phyloP scores from a whole-genome alignment of 2,329 filamentous ascomycete species.

The Fusarium cyanostomum region DNA sequence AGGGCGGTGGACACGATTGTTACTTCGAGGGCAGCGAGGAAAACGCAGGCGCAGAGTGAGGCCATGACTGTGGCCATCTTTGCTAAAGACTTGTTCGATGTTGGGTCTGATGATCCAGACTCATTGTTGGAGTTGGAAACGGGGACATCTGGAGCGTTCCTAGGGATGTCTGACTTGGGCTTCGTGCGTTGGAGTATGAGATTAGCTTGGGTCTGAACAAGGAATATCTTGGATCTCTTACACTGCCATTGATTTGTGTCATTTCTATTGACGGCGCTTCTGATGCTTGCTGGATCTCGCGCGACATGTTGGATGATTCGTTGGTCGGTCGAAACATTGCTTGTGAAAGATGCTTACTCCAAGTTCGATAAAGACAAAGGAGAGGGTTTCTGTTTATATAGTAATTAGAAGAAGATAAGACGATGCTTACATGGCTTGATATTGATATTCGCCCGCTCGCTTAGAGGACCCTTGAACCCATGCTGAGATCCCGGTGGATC shows the following conservation, averaged over 20 bases:
- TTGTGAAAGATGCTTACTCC: too few species aligned
- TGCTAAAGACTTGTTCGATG: slow-evolving; percentile 18
- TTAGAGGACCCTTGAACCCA: neutral
- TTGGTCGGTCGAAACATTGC: neutral
- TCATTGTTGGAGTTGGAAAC: neutral
- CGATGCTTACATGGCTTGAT: neutral
- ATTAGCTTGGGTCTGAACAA: neutral
- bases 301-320: slow-evolving; percentile 14
- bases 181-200: neutral
- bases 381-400: neutral
- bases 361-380: neutral
- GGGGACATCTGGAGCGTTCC: neutral
- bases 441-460: neutral
- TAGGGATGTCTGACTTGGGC: neutral
- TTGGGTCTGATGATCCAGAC: neutral
- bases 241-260: neutral
- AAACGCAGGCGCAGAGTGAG: slow-evolving; percentile 52
- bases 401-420: neutral
- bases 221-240: neutral
- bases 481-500: neutral
- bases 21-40: slow-evolving; percentile 59
- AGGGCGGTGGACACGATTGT: slow-evolving; percentile 71
- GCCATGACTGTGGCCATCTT: slow-evolving; percentile 47
- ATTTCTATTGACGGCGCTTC: neutral
- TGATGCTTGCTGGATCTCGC: neutral